Base-by-base conservation (phyloP, 805 yeast genomes). In the Isabelozyma pseudorhagii region DNA sequence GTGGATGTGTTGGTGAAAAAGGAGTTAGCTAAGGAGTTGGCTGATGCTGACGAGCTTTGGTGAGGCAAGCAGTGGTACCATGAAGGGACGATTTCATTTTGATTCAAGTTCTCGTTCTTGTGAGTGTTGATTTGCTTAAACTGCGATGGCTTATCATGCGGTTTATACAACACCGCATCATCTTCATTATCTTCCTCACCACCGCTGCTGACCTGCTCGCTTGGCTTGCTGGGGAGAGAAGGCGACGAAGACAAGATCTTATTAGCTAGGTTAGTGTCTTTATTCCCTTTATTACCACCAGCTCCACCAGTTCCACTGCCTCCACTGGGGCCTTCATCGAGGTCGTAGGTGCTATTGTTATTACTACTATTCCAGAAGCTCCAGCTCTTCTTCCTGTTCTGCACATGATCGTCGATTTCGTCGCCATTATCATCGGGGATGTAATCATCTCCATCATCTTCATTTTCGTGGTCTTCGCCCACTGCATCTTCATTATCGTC, bases 131-230 rank as follows among this genome's bases (percentile, higher is more conserved):
- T 72, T 50, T 71, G 65, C 49, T 59, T 64, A 60, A 74, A 74
- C 49, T 74, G 72, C 31, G 63, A 57, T 6, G 77, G 62, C 45
- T 71, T 65, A 46, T 67, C 65, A 49, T 74, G 79, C 5, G 78
- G 74, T 51, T 72, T 72, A 56, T 73, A 74, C 49, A 74, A 62
- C 4, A 74, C 78, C 0, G 79, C 79, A 53, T 74, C 79, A 46
- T 72, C 77, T 8, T 44, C 55, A 6, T 17, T 34, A 31, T 45
- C 48, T 13, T 44, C 51, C 11, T 58, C 60, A 1, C 39, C 7
- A 38, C 51, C 52, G 11, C 52, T 39, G 14, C 47, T 50, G 7
- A 46, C 48, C 41, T 44, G 31, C 27, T 47, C 21, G 10, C 42
- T 27, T 25, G 39, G 18, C n/a, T 48, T 47, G 10, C 25, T 25